A percentile compares a stretch with the other conserved stretches of the same genome.
Evolutionary conservation across 148 eudicot species (phyloP).

Genomic region (Limonium bicolor): DNA sequence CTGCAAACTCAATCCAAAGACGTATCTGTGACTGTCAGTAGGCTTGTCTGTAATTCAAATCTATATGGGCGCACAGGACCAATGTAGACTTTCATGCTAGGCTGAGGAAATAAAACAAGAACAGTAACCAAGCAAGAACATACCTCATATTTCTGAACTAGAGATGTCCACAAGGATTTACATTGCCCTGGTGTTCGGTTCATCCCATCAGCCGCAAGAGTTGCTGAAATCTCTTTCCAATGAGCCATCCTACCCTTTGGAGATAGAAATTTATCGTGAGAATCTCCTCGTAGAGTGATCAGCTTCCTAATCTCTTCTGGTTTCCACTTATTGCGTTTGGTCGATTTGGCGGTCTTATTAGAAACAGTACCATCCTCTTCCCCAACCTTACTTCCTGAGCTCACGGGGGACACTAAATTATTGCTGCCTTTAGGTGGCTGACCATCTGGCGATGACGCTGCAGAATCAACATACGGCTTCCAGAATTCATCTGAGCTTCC

Average conservation of each 20-base stretch:
- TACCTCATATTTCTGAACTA: constrained; percentile 89
- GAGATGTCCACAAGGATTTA: constrained; percentile 89
- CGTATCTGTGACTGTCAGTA: too few relatives aligned
- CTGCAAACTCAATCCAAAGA: too few relatives aligned
- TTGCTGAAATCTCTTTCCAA: constrained; percentile 88
- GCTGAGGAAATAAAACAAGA: background rate
- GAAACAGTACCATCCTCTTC: constrained; percentile 19
- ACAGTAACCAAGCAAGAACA: constrained; percentile 7
- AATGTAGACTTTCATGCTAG: too few relatives aligned
- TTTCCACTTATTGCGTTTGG: constrained; percentile 75
- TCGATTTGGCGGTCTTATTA: constrained; percentile 30
- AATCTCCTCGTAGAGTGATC: constrained; percentile 62
- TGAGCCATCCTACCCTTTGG: constrained; percentile 78
- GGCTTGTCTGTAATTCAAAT: too few relatives aligned
- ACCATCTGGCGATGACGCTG: constrained; percentile 15
- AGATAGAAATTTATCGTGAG: constrained; percentile 60
- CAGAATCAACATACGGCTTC: constrained; percentile 19
- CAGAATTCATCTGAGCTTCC: constrained; percentile 33
- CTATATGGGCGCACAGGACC: too few relatives aligned
- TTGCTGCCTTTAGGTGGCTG: constrained; percentile 13
- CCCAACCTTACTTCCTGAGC: too few relatives aligned
- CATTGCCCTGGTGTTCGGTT: constrained; percentile 84
- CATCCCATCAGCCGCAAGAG: constrained; percentile 42
- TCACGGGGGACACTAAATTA: too few relatives aligned
- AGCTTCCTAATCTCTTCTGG: constrained; percentile 73